phyloP scores from a whole-genome alignment of 2,329 filamentous ascomycete species.

The Cladosporium oxysporum region DNA sequence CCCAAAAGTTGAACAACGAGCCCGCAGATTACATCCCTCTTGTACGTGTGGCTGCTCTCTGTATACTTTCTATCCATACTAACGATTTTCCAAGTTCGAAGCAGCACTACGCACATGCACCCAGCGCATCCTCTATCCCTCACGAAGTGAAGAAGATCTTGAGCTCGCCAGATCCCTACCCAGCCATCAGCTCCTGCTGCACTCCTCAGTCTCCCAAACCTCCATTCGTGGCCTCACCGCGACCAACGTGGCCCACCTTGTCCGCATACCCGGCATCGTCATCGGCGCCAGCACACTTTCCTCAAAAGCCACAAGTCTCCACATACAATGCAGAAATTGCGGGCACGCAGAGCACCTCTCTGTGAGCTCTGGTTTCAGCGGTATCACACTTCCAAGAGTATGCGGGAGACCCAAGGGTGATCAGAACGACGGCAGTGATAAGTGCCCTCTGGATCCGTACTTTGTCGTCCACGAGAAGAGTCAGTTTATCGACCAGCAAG shows the following conservation, averaged over 20 bases:
- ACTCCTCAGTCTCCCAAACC: conserved; percentile 86
- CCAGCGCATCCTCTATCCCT: conserved; percentile 87
- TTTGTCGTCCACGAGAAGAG: conserved; percentile 94
- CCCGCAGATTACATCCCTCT: conserved; percentile 91
- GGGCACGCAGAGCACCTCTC: conserved; percentile 68
- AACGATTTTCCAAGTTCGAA: conserved; percentile 69
- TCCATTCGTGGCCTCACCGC: conserved; percentile 94
- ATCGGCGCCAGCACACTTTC: conserved; percentile 96
- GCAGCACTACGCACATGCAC: conserved; percentile 86
- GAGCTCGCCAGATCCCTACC: conserved; percentile 51
- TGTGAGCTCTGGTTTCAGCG: conserved; percentile 82
- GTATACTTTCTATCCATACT: conserved; percentile 25
- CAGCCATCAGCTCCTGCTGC: conserved; percentile 90
- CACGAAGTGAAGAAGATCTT: conserved; percentile 64
- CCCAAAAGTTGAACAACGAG: conserved; percentile 83
- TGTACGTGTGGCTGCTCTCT: conserved; percentile 53
- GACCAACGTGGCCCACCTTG: conserved; percentile 88
- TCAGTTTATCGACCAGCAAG: conserved; percentile 94
- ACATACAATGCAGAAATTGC: conserved; percentile 88
- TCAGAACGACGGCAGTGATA: conserved; percentile 62
- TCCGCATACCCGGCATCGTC: conserved; percentile 94
- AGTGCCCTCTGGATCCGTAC: conserved; percentile 92
- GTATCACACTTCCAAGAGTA: conserved; percentile 77
- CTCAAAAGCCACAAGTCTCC: conserved; percentile 85
- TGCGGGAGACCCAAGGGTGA: conserved; percentile 61